phyloP scores from a whole-genome alignment of 2,329 filamentous ascomycete species.

The Colletotrichum tanaceti region DNA sequence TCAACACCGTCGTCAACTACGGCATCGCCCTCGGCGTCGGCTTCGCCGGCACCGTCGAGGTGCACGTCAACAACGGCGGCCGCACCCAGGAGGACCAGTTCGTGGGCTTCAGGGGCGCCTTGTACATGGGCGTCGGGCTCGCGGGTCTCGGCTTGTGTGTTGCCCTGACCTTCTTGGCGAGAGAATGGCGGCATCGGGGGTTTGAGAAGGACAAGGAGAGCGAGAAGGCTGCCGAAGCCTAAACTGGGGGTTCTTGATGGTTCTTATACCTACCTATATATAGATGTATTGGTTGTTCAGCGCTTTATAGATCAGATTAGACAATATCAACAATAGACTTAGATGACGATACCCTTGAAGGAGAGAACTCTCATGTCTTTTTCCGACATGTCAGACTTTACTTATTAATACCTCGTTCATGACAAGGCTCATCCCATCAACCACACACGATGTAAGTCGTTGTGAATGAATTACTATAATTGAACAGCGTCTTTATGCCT shows the following conservation, averaged over 20 bases:
- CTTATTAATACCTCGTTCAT: no score
- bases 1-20: slow-evolving; percentile 76
- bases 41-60: slow-evolving; percentile 73
- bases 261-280: no score
- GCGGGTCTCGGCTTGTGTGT: slow-evolving; percentile 27
- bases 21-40: slow-evolving; percentile 74
- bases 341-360: no score
- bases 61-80: slow-evolving; percentile 46
- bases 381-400: no score
- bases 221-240: slow-evolving; percentile 23
- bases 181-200: slow-evolving; percentile 33
- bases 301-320: not conserved
- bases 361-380: no score
- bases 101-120: slow-evolving; percentile 51
- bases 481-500: no score
- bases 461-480: no score
- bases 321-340: not conserved
- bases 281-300: not conserved
- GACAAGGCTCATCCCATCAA: no score
- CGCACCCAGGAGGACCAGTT: slow-evolving; percentile 45
- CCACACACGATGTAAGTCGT: no score
- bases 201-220: not conserved
- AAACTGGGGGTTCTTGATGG: no score
- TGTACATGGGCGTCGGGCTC: slow-evolving; percentile 57
- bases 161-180: slow-evolving; percentile 26